Percentiles rank a stretch among this genome's conserved stretches.
Conservation (phyloP, 1,139 yeast species). For the Yamadazyma oceani region DNA sequence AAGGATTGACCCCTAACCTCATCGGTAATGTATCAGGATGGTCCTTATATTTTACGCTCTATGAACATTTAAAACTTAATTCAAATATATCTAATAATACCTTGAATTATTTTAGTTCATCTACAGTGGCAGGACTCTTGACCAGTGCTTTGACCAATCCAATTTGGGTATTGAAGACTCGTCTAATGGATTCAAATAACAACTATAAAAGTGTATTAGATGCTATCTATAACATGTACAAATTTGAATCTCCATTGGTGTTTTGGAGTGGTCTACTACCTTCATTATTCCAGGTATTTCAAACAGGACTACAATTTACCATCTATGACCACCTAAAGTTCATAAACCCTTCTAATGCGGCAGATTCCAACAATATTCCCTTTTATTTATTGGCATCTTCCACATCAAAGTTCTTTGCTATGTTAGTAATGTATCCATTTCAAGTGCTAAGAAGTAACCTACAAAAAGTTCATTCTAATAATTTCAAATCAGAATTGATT, state of each 20-base stretch:
- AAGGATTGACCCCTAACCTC: slow-evolving; percentile 81
- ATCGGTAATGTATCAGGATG: slow-evolving; percentile 85
- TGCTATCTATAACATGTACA: slow-evolving; percentile 53
- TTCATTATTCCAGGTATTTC: slow-evolving; percentile 77
- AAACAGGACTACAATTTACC: slow-evolving; percentile 86
- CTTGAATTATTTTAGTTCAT: slow-evolving; percentile 35
- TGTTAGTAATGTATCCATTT: slow-evolving; percentile 74
- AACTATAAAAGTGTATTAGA: slow-evolving; percentile 60
- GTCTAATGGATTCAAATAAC: slow-evolving; percentile 67
- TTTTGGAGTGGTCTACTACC: slow-evolving; percentile 87
- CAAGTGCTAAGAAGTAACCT: slow-evolving; percentile 80
- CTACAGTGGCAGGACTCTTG: slow-evolving; percentile 63
- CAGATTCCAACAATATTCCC: slow-evolving; percentile 32
- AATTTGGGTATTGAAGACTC: slow-evolving; percentile 86
- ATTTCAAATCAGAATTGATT: slow-evolving; percentile 10
- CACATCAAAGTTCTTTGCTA: slow-evolving; percentile 66
- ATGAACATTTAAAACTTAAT: slow-evolving; percentile 54
- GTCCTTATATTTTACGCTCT: slow-evolving; percentile 81
- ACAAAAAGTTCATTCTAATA: slow-evolving; percentile 44
- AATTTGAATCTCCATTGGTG: slow-evolving; percentile 65
- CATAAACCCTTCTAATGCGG: slow-evolving; percentile 4
- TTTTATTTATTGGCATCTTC: slow-evolving; percentile 70
- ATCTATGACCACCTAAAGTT: slow-evolving; percentile 74
- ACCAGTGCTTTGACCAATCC: slow-evolving; percentile 86
- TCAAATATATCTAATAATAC: slow-evolving; percentile 21